These are phyloP conservation scores for Pseudocercospora eumusae DNA, from an alignment of 2,329 filamentous ascomycete genomes.

Conservation along the genomic window DNA sequence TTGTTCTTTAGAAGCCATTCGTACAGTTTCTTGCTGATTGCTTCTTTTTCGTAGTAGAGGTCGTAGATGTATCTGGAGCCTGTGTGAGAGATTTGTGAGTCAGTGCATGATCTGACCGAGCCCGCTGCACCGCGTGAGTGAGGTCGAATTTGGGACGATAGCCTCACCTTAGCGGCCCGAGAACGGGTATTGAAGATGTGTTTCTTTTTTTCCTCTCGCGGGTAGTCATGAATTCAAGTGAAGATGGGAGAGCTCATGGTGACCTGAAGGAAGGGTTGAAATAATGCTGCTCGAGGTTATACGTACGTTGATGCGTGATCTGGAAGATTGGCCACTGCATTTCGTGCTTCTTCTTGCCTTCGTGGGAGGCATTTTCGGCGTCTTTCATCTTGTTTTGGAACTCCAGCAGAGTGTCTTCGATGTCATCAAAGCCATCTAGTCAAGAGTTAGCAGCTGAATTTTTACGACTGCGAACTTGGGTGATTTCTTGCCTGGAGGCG, in stretches of 20 bases:
- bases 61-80: conserved; percentile 90
- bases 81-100: conserved; percentile 40
- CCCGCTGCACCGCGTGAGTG: conserved; percentile 23
- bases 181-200: conserved; percentile 1
- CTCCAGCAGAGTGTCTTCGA: conserved; percentile 81
- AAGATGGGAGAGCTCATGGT: background rate
- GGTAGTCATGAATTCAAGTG: background rate
- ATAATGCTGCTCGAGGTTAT: conserved; percentile 11
- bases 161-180: conserved; percentile 38
- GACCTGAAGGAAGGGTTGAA: background rate
- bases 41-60: conserved; percentile 96
- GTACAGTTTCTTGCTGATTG: conserved; percentile 87
- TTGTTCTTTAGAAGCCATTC: conserved; percentile 96
- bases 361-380: conserved; percentile 81
- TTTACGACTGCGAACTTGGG: background rate
- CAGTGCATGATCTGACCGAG: conserved; percentile 20
- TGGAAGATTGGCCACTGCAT: conserved; percentile 97
- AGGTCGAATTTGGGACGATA: conserved; percentile 36
- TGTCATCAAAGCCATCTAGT: conserved; percentile 76
- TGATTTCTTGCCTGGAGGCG: conserved; percentile 58
- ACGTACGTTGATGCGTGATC: conserved; percentile 84
- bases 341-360: conserved; percentile 84
- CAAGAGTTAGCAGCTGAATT: background rate
- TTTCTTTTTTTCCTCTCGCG: too few species aligned
- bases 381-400: conserved; percentile 93